Evolutionary conservation across 1,139 yeast genomes (phyloP), one percentile per base, ranked within the genome.

Genomic region (Kurtzmaniella natalensis): DNA sequence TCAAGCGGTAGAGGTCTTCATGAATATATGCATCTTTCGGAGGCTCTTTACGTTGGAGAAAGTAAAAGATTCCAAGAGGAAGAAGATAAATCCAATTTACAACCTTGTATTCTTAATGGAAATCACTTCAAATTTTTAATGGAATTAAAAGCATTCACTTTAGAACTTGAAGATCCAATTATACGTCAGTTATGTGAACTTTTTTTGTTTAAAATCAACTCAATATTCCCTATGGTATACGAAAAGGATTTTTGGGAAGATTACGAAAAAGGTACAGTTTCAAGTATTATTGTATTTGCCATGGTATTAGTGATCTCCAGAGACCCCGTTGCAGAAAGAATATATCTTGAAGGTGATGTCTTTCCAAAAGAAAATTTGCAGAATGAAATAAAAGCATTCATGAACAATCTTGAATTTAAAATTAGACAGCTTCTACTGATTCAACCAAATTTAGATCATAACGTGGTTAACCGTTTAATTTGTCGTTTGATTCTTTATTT

Each of bases 391-490:
- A 19, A 17, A 7, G 13, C 17, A 3, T 28, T 23, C 11, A 19
- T 16, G 14, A 20, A 29, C 3, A 11, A 14, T 5, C 10, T 29
- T 9, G 24, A 21, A 8, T 22, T 30, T 10, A 33, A 33, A 22
- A 29, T 33, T 5, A 43, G 68, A 19, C 66, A 58, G 37, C 35
- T 61, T 11, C 25, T 49, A 10, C 30, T 45, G 11, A 32, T 52
- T 7, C 35, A 48, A 22, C 62, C 64, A 1, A 64, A 62, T 35
- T 42, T 64, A 18, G 70, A 62, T 36, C 53, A 55, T 23, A 66
- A 63, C 34, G 58, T 55, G 37, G 45, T 61, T 10, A 41, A 52
- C 2, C 37, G 59, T 21, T 41, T 61, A 30, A 48, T 55, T 2
- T 57, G 60, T 3, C 56, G 49, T 44, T 40, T 57, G 13, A 46